Evolutionary conservation across 2,329 filamentous ascomycete genomes (phyloP).

Genomic region (Nemania serpens): DNA sequence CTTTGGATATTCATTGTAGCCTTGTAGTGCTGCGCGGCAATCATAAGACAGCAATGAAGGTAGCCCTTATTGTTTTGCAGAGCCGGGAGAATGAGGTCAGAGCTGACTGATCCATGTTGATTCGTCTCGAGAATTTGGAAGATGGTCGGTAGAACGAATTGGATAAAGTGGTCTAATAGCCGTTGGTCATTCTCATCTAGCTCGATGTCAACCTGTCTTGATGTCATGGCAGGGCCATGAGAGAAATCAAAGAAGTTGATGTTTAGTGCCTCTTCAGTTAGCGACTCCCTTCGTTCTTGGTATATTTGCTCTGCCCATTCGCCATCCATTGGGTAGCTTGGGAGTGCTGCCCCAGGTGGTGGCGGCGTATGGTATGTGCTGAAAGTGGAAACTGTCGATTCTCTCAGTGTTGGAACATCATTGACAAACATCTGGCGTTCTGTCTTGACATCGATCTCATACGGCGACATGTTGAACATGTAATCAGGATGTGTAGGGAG

Average conservation of each 20-base stretch:
- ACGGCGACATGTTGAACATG: constrained; percentile 69
- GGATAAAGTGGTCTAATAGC: constrained; percentile 87
- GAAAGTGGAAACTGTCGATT: constrained; percentile 90
- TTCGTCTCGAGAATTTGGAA: constrained; percentile 93
- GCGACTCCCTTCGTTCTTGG: constrained; percentile 69
- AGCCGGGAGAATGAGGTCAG: constrained; percentile 83
- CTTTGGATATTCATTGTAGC: constrained; percentile 67
- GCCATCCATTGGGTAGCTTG: constrained; percentile 62
- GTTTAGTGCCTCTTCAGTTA: constrained; percentile 68
- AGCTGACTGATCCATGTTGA: constrained; percentile 79
- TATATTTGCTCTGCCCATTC: constrained; percentile 76
- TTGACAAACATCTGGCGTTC: constrained; percentile 94
- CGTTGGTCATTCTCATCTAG: constrained; percentile 87
- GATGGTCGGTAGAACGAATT: constrained; percentile 82
- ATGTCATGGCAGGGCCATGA: constrained; percentile 65
- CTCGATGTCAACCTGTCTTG: constrained; percentile 74
- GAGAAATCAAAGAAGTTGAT: constrained; percentile 84
- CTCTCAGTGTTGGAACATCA: constrained; percentile 80
- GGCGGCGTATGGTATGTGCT: constrained; percentile 86
- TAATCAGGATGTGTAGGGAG: constrained; percentile 60
- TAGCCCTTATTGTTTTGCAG: constrained; percentile 92
- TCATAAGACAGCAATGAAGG: constrained; percentile 92
- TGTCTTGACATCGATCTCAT: constrained; percentile 95
- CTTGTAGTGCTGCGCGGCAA: constrained; percentile 91
- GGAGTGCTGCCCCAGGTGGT: constrained; percentile 68